Conservation (phyloP, 495 filamentous ascomycete species). For the Penicillium taxi region DNA sequence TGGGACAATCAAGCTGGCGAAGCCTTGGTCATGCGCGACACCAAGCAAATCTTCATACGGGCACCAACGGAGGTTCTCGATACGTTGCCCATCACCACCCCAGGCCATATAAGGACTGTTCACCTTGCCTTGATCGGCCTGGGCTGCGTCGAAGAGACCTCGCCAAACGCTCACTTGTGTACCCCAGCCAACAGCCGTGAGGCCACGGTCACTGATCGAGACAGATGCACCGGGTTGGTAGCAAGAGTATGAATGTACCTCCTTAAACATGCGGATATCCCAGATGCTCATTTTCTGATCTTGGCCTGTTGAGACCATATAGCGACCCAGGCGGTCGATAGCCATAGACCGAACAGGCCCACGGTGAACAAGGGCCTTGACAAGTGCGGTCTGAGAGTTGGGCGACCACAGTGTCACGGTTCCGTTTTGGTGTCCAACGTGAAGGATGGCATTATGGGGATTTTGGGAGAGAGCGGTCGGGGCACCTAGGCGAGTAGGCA, state of each 20-base stretch:
- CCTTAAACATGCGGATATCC: slow-evolving; percentile 91
- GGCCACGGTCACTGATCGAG: slow-evolving; percentile 76
- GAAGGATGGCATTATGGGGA: slow-evolving; percentile 81
- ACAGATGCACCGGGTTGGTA: slow-evolving; percentile 76
- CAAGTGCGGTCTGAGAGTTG: slow-evolving; percentile 74
- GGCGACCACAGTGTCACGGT: slow-evolving; percentile 95
- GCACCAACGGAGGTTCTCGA: slow-evolving; percentile 83
- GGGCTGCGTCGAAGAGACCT: slow-evolving; percentile 67
- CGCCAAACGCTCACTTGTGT: slow-evolving; percentile 85
- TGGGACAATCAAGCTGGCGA: slow-evolving; percentile 80
- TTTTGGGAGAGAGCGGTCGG: slow-evolving; percentile 84
- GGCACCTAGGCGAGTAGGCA: slow-evolving; percentile 72
- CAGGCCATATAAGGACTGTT: slow-evolving; percentile 88
- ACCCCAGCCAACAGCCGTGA: slow-evolving; percentile 88
- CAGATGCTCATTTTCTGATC: slow-evolving; percentile 90
- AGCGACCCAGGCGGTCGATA: slow-evolving; percentile 81
- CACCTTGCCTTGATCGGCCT: slow-evolving; percentile 64
- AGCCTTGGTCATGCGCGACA: slow-evolving; percentile 74
- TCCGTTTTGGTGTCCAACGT: slow-evolving; percentile 89
- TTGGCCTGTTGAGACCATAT: slow-evolving; percentile 92
- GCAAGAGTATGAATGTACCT: slow-evolving; percentile 85
- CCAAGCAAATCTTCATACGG: slow-evolving; percentile 92
- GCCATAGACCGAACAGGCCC: slow-evolving; percentile 86
- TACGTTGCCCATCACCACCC: slow-evolving; percentile 74
- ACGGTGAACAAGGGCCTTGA: slow-evolving; percentile 88